Evolutionary conservation across 2,329 filamentous ascomycete species (phyloP).

Genomic region (Ceratocystiopsis minuta): DNA sequence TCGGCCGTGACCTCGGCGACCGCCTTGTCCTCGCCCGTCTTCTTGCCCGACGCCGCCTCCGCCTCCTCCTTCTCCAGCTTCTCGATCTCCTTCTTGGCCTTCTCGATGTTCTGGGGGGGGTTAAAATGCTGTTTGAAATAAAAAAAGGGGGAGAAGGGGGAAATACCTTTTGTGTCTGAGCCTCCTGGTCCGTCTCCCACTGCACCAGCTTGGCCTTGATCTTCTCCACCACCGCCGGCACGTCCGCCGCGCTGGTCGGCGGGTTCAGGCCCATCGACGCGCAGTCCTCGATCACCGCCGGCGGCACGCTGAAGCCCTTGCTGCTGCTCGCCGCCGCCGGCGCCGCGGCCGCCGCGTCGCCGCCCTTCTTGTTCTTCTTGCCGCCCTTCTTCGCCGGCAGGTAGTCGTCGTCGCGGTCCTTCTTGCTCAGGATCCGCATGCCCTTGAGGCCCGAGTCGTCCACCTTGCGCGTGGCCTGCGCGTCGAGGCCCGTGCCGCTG

Average conservation of each 20-base stretch:
- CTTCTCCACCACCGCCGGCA: constrained; percentile 67
- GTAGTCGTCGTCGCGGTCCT: constrained; percentile 75
- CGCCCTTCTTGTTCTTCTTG: constrained; percentile 48
- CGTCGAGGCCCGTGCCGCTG: constrained; percentile 51
- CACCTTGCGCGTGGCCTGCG: constrained; percentile 65
- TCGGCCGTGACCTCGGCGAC: constrained; percentile 35
- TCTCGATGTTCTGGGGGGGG: constrained; percentile 67
- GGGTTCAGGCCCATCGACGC: constrained; percentile 69
- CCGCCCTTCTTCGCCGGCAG: constrained; percentile 67
- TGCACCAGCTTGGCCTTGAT: constrained; percentile 77
- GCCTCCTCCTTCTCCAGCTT: constrained; percentile 55
- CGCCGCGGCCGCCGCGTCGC: constrained; percentile 22
- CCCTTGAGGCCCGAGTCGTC: constrained; percentile 76
- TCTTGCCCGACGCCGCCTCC: constrained; percentile 29
- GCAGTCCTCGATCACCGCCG: constrained; percentile 83
- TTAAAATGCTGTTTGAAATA: not conserved
- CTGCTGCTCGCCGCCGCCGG: constrained; percentile 18
- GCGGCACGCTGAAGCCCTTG: constrained; percentile 62
- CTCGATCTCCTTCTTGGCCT: constrained; percentile 91
- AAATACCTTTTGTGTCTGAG: constrained; percentile 74
- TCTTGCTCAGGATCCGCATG: constrained; percentile 66
- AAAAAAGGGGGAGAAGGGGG: not conserved
- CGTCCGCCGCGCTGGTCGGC: constrained; percentile 69
- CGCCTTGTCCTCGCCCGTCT: constrained; percentile 23
- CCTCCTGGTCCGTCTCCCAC: constrained; percentile 82